Conservation (phyloP, 2,329 filamentous ascomycete genomes). For the Apiospora marii region DNA sequence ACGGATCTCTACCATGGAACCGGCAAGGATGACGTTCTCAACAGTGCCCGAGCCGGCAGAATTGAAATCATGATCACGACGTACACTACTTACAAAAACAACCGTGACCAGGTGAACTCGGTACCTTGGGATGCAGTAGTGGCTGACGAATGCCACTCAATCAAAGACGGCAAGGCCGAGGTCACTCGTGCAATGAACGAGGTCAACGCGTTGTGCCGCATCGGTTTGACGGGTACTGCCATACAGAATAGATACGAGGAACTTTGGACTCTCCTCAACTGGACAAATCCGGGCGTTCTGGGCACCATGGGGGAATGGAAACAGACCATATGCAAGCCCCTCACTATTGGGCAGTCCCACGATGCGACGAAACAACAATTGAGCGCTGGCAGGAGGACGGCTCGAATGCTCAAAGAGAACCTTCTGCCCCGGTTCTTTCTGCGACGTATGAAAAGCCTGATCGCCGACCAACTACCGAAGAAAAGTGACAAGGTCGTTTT, state of each 20-base stretch:
- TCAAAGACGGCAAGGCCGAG: constrained; percentile 82
- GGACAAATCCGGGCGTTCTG: constrained; percentile 85
- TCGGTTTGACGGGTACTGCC: constrained; percentile 92
- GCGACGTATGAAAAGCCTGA: constrained; percentile 89
- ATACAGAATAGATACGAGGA: constrained; percentile 99
- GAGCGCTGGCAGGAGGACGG: constrained; percentile 80
- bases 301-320: constrained; percentile 77
- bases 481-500: constrained; percentile 96
- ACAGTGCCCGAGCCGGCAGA: constrained; percentile 76
- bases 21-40: constrained; percentile 72
- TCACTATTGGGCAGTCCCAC: constrained; percentile 90
- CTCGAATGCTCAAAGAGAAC: constrained; percentile 84
- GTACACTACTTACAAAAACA: constrained; percentile 87
- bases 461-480: constrained; percentile 90
- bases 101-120: constrained; percentile 76
- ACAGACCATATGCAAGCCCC: constrained; percentile 76
- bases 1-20: constrained; percentile 81
- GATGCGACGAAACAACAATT: constrained; percentile 87
- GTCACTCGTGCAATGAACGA: constrained; percentile 88
- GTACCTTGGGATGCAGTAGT: constrained; percentile 93
- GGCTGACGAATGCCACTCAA: constrained; percentile 89
- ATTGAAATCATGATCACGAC: constrained; percentile 95
- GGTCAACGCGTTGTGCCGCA: constrained; percentile 88
- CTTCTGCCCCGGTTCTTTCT: constrained; percentile 90
- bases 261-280: constrained; percentile 94